Base-by-base conservation (phyloP, 768 basidiomycete genomes). In the Rhodotorula babjevae region DNA sequence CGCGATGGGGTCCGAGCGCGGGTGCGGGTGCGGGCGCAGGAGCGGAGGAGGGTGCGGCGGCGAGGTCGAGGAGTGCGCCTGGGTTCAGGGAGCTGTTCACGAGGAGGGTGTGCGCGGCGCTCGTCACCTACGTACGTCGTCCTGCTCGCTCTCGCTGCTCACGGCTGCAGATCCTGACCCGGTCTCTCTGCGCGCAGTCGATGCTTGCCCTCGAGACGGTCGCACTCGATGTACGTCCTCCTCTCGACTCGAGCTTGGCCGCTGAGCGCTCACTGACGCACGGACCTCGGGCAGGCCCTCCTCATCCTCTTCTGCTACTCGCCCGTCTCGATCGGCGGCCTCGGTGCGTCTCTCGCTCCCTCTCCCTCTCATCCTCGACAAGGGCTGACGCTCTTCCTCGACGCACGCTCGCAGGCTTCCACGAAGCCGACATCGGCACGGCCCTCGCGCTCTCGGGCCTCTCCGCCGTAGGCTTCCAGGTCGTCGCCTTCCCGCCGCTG, bases 291-390 rank as follows among this genome's bases (percentile, higher is more conserved):
- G 29, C 49, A 69, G 59, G 71, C 75, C 1, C 63, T 78, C 44
- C 50, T 78, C 21, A 68, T 76, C 42, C 69, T 78, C 3, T 75
- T 76, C 74, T 68, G 73, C 57, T 76, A 69, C 57, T 76, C 75
- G 5, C 71, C 76, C 3, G 42, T 69, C 63, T 40, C 61, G 3
- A 57, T 74, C 46, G 78, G 78, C 29, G 78, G 78, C 7, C 69
- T 77, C 36, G 75, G 72, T 67, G 18, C 44, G 71, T 42, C 33
- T 21, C 15, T 3, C 7, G 21, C 40, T 42, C 27, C 19, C 40
- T 36, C 27, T 9, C 53, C 5, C 36, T 11, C 40, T 42, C 1
- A 0, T 31, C 2, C 64, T 21, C 59, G 27, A 60, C 4, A 3
- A 25, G 19, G 3, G 1, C 56, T 52, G 50, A 46, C 40, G 6